A percentile compares a stretch with the other conserved stretches of the same genome.
phyloP scores from a whole-genome alignment of 1,139 yeast species.

The Nakaseomyces bracarensis region DNA sequence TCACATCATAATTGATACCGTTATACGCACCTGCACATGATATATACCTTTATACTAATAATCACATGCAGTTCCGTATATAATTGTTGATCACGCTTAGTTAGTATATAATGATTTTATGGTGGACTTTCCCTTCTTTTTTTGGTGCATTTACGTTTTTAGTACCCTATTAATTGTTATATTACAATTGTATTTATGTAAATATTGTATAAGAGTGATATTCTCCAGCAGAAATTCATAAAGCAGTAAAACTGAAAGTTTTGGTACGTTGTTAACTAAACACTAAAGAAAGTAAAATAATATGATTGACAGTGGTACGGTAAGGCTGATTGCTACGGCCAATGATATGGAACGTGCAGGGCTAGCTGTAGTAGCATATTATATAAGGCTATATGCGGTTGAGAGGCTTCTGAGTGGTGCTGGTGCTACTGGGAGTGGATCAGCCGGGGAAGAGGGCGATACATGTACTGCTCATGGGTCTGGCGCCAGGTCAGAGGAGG shows the following conservation, averaged over 20 bases:
- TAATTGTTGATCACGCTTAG: too few species aligned
- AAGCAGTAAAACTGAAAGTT: too few species aligned
- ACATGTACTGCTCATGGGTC: not conserved
- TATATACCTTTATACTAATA: not conserved
- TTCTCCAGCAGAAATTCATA: too few species aligned
- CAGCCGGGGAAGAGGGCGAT: not conserved
- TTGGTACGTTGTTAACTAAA: too few species aligned
- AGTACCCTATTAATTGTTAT: too few species aligned
- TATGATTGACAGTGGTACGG: conserved; percentile 5
- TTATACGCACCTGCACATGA: not conserved
- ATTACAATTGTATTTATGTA: too few species aligned
- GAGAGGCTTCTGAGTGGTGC: conserved; percentile 19
- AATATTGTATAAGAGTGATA: too few species aligned
- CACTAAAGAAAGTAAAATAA: too few species aligned
- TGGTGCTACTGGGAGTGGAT: not conserved
- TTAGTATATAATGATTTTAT: not conserved
- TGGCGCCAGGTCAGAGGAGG: conserved; percentile 18
- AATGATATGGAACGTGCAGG: conserved; percentile 23
- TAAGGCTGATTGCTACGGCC: conserved; percentile 18
- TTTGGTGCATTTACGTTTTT: too few species aligned
- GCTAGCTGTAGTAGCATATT: conserved; percentile 25
- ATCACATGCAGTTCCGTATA: too few species aligned
- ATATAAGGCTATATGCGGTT: conserved; percentile 26
- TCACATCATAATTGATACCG: not conserved
- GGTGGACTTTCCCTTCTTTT: too few species aligned